A percentile compares a stretch with the other conserved stretches of the same genome.
These are phyloP conservation scores for Exophiala phaeomuriformis DNA, from an alignment of 2,329 filamentous ascomycete genomes.

Conservation along the genomic window DNA sequence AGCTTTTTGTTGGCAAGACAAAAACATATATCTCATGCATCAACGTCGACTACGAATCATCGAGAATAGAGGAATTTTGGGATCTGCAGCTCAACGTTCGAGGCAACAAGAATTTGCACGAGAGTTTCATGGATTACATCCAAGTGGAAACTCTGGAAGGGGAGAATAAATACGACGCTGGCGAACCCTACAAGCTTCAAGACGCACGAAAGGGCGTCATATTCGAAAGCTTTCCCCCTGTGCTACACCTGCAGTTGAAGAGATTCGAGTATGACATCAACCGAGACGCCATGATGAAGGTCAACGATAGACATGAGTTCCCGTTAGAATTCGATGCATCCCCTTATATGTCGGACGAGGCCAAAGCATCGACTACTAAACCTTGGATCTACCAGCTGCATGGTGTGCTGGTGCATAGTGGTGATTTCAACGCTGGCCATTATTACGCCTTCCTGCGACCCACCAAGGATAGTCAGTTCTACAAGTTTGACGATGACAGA, in stretches of 20 bases:
- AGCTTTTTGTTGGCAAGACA: slow-evolving; percentile 93
- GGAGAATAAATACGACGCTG: slow-evolving; percentile 96
- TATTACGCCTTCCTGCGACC: slow-evolving; percentile 98
- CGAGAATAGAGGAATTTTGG: slow-evolving; percentile 95
- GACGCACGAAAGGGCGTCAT: slow-evolving; percentile 98
- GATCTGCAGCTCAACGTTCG: slow-evolving; percentile 96
- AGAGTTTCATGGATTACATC: slow-evolving; percentile 94
- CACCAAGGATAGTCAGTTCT: slow-evolving; percentile 86
- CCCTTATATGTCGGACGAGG: slow-evolving; percentile 74
- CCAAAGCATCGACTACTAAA: slow-evolving; percentile 69
- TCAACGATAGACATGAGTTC: slow-evolving; percentile 49
- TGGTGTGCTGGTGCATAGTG: slow-evolving; percentile 91
- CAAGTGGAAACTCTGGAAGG: slow-evolving; percentile 95
- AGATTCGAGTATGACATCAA: slow-evolving; percentile 97
- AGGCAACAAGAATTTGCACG: slow-evolving; percentile 84
- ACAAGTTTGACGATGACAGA: slow-evolving; percentile 94
- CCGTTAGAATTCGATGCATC: slow-evolving; percentile 54
- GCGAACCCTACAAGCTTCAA: slow-evolving; percentile 81
- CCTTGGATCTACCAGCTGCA: slow-evolving; percentile 89
- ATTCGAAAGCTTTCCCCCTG: slow-evolving; percentile 88
- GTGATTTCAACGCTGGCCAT: slow-evolving; percentile 92
- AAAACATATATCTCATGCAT: slow-evolving; percentile 99
- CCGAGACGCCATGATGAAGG: slow-evolving; percentile 96
- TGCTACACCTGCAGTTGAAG: slow-evolving; percentile 90
- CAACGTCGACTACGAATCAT: slow-evolving; percentile 95